Evolutionary conservation across 495 filamentous ascomycete genomes (phyloP).

Genomic region (Penicillium canescens): DNA sequence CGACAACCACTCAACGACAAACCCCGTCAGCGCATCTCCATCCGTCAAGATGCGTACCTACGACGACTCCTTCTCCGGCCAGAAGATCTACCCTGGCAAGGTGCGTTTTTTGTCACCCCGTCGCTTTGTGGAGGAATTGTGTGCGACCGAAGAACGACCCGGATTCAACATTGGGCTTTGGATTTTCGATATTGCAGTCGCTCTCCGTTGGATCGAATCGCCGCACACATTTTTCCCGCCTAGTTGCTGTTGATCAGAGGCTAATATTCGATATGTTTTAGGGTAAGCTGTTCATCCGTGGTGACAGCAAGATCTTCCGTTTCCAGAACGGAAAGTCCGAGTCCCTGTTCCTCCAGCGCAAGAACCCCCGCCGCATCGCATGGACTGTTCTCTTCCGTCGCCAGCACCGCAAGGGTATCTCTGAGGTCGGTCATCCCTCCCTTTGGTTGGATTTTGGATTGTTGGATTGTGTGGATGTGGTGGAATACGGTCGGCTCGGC

Average conservation of each 20-base stretch:
- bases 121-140: slow-evolving; percentile 18
- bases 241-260: slow-evolving; percentile 6
- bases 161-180: slow-evolving; percentile 16
- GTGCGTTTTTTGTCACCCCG: slow-evolving; percentile 56
- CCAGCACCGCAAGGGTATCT: slow-evolving; percentile 99
- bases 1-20: slow-evolving; percentile 54
- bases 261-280: slow-evolving; percentile 44
- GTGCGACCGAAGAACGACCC: slow-evolving; percentile 16
- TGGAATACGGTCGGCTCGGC: slow-evolving; percentile 12
- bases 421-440: slow-evolving; percentile 76
- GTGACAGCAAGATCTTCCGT: slow-evolving; percentile 99
- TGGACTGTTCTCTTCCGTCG: slow-evolving; percentile 98
- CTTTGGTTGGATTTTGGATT: slow-evolving; percentile 25
- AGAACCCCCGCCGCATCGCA: slow-evolving; percentile 98
- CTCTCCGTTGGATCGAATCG: neutral
- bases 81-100: slow-evolving; percentile 99
- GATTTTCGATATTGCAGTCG: slow-evolving; percentile 6
- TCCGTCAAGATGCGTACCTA: slow-evolving; percentile 91
- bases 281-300: slow-evolving; percentile 99
- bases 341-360: slow-evolving; percentile 99
- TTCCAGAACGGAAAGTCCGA: slow-evolving; percentile 99
- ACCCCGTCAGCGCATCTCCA: slow-evolving; percentile 49
- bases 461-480: slow-evolving; percentile 10
- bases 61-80: slow-evolving; percentile 96
- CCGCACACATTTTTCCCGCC: slow-evolving; percentile 8